Conservation (phyloP, 768 basidiomycete species). For the Tephrocybe rancida region DNA sequence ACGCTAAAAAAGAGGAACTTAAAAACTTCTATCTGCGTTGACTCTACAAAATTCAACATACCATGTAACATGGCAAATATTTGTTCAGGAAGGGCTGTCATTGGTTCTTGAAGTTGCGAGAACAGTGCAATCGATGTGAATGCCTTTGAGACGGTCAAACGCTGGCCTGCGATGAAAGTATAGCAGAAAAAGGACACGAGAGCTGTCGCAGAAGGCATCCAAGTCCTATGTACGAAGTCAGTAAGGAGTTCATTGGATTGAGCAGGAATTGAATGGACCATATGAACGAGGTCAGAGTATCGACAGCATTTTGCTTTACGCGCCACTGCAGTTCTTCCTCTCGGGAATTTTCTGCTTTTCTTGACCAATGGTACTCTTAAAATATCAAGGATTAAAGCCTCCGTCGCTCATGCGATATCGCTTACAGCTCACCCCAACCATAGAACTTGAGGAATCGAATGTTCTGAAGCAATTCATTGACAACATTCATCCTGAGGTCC, state of each 20-base stretch:
- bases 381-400: neutral
- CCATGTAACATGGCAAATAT: constrained; percentile 67
- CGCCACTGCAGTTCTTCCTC: constrained; percentile 70
- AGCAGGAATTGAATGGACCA: constrained; percentile 42
- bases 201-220: constrained; percentile 73
- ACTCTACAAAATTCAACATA: constrained; percentile 23
- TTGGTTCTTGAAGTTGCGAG: constrained; percentile 66
- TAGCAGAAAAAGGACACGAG: constrained; percentile 66
- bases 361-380: constrained; percentile 62
- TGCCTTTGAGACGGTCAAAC: constrained; percentile 76
- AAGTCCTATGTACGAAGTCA: constrained; percentile 46
- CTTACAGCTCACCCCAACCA: constrained; percentile 60
- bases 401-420: neutral
- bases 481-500: constrained; percentile 68
- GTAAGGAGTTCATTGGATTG: neutral
- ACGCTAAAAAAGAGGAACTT: constrained; percentile 44
- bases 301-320: constrained; percentile 62
- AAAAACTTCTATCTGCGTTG: neutral
- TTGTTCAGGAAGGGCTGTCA: constrained; percentile 65
- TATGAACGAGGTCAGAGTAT: constrained; percentile 67
- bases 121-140: constrained; percentile 84
- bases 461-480: constrained; percentile 79
- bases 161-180: constrained; percentile 64
- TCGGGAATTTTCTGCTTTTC: constrained; percentile 51
- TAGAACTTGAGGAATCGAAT: constrained; percentile 76